Evolutionary conservation across 2,329 filamentous ascomycete genomes (phyloP), one percentile per base, ranked within the genome.

Genomic region (Penicillium sp.): DNA sequence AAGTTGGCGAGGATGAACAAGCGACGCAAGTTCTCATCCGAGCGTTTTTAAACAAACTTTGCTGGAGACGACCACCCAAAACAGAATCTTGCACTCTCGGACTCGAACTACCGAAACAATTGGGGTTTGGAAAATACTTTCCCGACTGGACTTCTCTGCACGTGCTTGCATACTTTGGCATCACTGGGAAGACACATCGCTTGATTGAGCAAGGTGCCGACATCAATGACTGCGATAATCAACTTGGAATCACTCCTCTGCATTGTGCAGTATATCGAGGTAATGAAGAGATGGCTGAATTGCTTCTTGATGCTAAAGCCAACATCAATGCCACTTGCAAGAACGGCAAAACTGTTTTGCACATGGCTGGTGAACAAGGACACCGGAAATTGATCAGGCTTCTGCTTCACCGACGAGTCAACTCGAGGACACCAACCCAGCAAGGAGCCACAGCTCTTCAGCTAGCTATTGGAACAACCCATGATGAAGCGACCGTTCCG

Each of bases 21-120:
- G 67, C 68, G 0, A 66, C 57, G 4, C 67, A 70, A 34, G 68
- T 72, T 0, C 50, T 72, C 1, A 67, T 68, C 16, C 56, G 55
- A n/a, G 58, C 69, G 0, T 72, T 71, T n/a, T 55, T 72, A 9
- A 72, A 72, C 31, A 72, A 72, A 32, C 55, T 72, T 7, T 53
- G 51, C 3, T 72, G 69, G 69, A 60, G 68, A 51, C 55, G 64
- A 0, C 69, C 69, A 16, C 66, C 66, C 1, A 0, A 1, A 3
- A 25, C 31, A 46, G 3, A 27, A 0, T 25, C 21, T n/a, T 46
- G 9, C 15, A 4, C 7, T 2, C 13, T n/a, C 8, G 32, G 15
- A 7, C 15, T 18, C 1, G 21, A 37, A 4, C 60, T 68, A 4
- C 67, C 67, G 0, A 48, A 50, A 1, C 47, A 64, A 13, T 46